Conservation (phyloP, 371 early-diverging fungal genomes). For the Mucor circinelloides region DNA sequence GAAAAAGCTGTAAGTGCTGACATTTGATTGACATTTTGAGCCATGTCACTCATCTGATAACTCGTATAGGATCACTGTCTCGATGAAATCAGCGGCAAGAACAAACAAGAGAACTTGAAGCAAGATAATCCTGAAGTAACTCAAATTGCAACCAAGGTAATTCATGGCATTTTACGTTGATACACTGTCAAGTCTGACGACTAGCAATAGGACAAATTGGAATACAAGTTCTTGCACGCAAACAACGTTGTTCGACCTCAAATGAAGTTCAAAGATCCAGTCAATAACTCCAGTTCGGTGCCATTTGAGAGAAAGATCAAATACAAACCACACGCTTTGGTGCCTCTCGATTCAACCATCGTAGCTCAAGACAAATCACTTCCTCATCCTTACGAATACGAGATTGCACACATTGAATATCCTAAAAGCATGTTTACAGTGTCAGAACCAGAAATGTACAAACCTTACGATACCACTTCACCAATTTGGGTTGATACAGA, state of each 20-base stretch:
- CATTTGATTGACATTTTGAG: neutral
- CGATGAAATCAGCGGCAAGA: constrained; percentile 59
- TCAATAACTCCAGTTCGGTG: constrained; percentile 79
- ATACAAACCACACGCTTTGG: constrained; percentile 80
- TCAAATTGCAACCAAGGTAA: constrained; percentile 48
- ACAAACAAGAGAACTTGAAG: constrained; percentile 35
- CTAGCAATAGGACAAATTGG: constrained; percentile 37
- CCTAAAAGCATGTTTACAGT: constrained; percentile 71
- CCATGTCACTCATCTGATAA: neutral
- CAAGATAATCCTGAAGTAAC: constrained; percentile 63
- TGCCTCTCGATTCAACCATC: constrained; percentile 63
- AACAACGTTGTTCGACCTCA: constrained; percentile 86
- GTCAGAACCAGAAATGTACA: constrained; percentile 58
- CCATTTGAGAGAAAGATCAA: constrained; percentile 82
- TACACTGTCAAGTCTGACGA: neutral
- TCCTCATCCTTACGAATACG: constrained; percentile 92
- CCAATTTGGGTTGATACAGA: constrained; percentile 76
- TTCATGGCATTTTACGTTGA: neutral
- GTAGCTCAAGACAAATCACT: constrained; percentile 26
- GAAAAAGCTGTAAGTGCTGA: constrained; percentile 72
- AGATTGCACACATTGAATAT: constrained; percentile 80
- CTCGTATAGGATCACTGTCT: constrained; percentile 44
- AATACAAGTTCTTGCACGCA: constrained; percentile 71
- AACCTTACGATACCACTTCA: constrained; percentile 63
- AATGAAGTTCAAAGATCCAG: constrained; percentile 77